Evolutionary conservation across 805 yeast genomes (phyloP).

Genomic region (Saturnispora besseyi): DNA sequence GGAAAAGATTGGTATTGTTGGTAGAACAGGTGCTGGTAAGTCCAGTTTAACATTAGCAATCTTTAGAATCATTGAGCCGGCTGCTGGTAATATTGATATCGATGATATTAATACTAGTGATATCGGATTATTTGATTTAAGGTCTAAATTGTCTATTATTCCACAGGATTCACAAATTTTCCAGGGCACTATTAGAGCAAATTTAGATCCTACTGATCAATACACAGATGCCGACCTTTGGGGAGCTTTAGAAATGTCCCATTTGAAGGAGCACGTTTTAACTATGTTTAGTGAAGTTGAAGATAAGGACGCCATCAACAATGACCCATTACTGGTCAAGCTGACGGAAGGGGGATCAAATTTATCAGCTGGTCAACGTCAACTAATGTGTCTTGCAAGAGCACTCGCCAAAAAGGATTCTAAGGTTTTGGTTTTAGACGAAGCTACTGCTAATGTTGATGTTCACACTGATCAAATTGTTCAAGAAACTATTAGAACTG

Average conservation of each 20-base stretch:
- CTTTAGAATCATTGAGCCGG: constrained; percentile 74
- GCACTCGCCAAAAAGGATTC: constrained; percentile 54
- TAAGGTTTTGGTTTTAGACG: constrained; percentile 64
- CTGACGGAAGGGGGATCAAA: constrained; percentile 42
- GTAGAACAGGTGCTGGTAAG: constrained; percentile 96
- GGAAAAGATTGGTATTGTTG: constrained; percentile 92
- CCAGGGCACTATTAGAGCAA: constrained; percentile 77
- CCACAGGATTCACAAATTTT: constrained; percentile 94
- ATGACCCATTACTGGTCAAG: constrained; percentile 22
- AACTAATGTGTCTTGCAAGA: constrained; percentile 74
- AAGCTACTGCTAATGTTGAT: constrained; percentile 86
- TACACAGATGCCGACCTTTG: constrained; percentile 74
- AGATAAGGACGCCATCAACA: constrained; percentile 33
- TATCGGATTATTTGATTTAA: constrained; percentile 69
- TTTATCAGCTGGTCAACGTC: constrained; percentile 82
- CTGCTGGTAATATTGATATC: constrained; percentile 52
- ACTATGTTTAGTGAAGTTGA: constrained; percentile 39
- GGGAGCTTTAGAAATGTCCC: constrained; percentile 71
- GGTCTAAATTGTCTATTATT: constrained; percentile 72
- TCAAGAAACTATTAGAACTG: constrained; percentile 69
- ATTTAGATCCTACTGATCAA: constrained; percentile 71
- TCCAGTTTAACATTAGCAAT: constrained; percentile 77
- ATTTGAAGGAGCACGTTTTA: constrained; percentile 57
- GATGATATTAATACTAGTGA: constrained; percentile 59
- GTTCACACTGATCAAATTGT: constrained; percentile 73